Evolutionary conservation across 495 filamentous ascomycete species (phyloP).

Genomic region (Melanomma pulvis-pyrius): DNA sequence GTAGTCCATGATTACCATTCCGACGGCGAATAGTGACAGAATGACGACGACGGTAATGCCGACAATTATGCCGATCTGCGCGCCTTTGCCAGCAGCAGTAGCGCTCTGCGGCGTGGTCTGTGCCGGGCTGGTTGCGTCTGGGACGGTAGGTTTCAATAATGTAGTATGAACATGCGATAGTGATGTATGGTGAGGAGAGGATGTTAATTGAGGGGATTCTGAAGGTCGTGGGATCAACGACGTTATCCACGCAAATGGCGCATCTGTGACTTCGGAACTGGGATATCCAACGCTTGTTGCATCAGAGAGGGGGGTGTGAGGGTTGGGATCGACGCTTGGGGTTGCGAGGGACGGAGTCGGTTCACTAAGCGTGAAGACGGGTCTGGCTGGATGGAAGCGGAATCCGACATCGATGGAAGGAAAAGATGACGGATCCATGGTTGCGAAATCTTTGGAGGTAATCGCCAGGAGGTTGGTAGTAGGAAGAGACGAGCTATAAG

Average conservation of each 20-base stretch:
- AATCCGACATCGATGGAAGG: conserved; percentile 1
- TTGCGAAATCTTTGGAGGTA: neutral
- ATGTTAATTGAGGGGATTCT: too few relatives aligned
- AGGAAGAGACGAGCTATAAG: neutral
- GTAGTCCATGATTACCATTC: neutral
- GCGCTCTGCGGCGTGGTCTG: neutral
- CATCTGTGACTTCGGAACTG: neutral
- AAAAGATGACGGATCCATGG: neutral
- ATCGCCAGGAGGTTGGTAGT: neutral
- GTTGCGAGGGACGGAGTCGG: neutral
- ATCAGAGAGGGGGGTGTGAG: neutral
- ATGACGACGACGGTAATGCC: conserved; percentile 18
- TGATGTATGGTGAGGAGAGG: neutral
- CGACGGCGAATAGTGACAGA: conserved; percentile 9
- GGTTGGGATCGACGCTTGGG: neutral
- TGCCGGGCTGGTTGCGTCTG: neutral
- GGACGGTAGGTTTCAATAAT: neutral
- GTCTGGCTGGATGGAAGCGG: conserved; percentile 9
- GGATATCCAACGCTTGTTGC: neutral
- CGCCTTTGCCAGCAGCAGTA: neutral
- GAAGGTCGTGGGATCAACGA: conserved; percentile 5
- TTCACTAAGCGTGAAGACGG: neutral
- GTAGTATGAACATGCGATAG: neutral
- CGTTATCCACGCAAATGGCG: conserved; percentile 4
- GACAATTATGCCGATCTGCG: conserved; percentile 22